Conservation (phyloP, 768 basidiomycete species). For the Tricholomella constricta region DNA sequence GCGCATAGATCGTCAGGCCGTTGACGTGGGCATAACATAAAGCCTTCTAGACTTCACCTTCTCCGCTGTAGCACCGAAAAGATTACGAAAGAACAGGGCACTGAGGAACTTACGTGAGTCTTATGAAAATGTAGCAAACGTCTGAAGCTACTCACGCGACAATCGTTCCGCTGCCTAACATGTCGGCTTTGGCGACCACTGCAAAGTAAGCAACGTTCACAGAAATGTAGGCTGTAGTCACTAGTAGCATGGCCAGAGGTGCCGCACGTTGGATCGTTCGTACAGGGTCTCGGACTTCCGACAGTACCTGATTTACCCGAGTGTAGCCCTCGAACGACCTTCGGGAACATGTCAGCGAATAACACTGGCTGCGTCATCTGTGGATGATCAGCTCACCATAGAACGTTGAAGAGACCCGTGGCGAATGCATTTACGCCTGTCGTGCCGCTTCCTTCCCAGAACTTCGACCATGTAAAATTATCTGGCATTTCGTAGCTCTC, state of each 20-base stretch:
- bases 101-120: slow-evolving; percentile 28
- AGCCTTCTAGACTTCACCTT: slow-evolving; percentile 36
- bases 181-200: slow-evolving; percentile 67
- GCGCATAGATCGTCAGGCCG: neutral
- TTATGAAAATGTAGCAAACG: neutral
- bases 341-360: neutral
- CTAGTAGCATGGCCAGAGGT: slow-evolving; percentile 59
- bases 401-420: slow-evolving; percentile 64
- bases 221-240: slow-evolving; percentile 57
- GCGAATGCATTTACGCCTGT: slow-evolving; percentile 59
- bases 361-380: too few relatives aligned
- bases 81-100: slow-evolving; percentile 70
- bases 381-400: slow-evolving; percentile 64
- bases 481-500: slow-evolving; percentile 50
- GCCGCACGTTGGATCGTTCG: slow-evolving; percentile 69
- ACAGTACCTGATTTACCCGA: slow-evolving; percentile 71
- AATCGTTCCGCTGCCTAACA: slow-evolving; percentile 57
- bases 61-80: slow-evolving; percentile 64
- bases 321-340: slow-evolving; percentile 74
- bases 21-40: neutral
- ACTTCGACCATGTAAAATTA: slow-evolving; percentile 57
- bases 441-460: slow-evolving; percentile 60
- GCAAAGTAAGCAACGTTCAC: slow-evolving; percentile 75
- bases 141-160: slow-evolving; percentile 51
- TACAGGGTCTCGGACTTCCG: slow-evolving; percentile 68